phyloP scores from a whole-genome alignment of 2,329 filamentous ascomycete genomes.

The Trichoderma pleuroti region DNA sequence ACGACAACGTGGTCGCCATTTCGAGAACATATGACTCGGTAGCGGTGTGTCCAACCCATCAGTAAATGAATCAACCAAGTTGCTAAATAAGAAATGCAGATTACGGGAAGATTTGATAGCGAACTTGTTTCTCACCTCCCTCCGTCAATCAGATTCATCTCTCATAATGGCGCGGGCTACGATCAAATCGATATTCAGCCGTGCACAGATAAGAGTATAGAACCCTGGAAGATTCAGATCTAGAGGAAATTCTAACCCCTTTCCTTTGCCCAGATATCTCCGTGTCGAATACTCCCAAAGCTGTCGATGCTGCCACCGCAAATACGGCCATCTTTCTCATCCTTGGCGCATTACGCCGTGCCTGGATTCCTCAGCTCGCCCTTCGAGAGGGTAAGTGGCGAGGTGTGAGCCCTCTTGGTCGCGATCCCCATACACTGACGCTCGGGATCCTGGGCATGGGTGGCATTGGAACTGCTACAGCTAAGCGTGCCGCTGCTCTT shows the following conservation, averaged over 20 bases:
- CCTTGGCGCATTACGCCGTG: not conserved
- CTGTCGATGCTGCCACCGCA: not conserved
- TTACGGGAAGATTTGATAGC: not conserved
- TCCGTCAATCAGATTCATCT: not conserved
- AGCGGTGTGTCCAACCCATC: not conserved
- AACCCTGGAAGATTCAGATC: not conserved
- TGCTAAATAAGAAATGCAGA: not conserved
- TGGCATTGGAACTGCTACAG: not conserved
- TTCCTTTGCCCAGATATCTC: not conserved
- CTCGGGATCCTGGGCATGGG: not conserved
- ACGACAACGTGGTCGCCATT: not conserved
- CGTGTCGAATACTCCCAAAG: not conserved
- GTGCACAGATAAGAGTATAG: not conserved
- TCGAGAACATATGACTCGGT: not conserved
- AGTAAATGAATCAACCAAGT: not conserved
- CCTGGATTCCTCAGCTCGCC: not conserved
- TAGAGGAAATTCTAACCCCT: not conserved
- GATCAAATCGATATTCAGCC: not conserved
- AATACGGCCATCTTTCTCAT: not conserved
- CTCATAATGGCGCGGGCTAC: not conserved
- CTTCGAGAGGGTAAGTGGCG: not conserved
- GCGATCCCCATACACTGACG: not conserved
- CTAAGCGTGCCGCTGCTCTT: not conserved
- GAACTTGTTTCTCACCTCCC: not conserved
- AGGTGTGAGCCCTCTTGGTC: not conserved